Conservation (phyloP, 768 basidiomycete species). For the Wakefieldia striispora region DNA sequence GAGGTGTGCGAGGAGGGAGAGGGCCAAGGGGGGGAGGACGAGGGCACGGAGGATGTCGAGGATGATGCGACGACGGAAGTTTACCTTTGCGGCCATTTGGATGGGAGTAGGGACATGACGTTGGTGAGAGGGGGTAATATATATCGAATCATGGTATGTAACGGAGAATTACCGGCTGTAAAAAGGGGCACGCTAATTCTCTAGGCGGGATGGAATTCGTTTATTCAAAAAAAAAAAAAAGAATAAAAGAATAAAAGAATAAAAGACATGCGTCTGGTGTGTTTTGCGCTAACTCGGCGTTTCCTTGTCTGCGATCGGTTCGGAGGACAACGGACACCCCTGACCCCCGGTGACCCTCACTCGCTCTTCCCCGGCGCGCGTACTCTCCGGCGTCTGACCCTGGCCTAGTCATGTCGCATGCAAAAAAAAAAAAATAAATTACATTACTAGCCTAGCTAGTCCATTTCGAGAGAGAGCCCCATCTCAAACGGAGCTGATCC, state of each 20-base stretch:
- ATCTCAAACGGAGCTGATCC: no score
- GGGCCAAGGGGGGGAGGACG: constrained; percentile 39
- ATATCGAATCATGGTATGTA: neutral
- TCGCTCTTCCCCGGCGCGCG: neutral
- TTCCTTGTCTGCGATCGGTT: neutral
- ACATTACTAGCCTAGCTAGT: no score
- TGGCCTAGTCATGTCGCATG: no score
- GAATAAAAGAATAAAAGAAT: neutral
- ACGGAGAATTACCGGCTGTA: no score
- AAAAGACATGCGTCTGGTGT: no score
- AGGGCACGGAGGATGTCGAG: constrained; percentile 43
- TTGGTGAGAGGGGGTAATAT: neutral
- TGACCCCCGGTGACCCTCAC: neutral
- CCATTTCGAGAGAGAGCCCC: no score
- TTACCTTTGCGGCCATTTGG: neutral
- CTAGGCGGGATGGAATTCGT: neutral
- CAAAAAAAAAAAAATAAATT: no score
- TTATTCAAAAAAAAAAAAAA: neutral
- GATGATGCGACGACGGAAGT: constrained; percentile 51
- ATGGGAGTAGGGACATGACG: neutral
- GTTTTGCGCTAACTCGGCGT: neutral
- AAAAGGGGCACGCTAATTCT: neutral
- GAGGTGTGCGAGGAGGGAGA: constrained; percentile 33
- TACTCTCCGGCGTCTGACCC: no score
- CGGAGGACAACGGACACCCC: neutral